These are phyloP conservation scores for Candida nanaspora DNA, from an alignment of 805 yeast species.

Conservation along the genomic window DNA sequence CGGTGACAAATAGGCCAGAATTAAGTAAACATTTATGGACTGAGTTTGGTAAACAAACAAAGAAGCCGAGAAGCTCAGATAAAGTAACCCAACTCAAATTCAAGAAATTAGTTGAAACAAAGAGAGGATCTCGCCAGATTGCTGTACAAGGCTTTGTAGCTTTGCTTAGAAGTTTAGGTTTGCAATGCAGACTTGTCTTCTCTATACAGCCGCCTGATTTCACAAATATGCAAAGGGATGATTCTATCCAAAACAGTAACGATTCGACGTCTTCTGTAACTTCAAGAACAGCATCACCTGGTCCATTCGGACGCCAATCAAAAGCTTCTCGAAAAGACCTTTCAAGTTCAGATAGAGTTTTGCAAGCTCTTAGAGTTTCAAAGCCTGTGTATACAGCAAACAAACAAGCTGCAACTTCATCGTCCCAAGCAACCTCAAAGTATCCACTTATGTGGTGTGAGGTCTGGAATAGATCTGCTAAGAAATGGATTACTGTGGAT, in stretches of 20 bases:
- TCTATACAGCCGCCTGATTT: constrained; percentile 91
- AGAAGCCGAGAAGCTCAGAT: constrained; percentile 6
- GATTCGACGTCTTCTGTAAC: neutral
- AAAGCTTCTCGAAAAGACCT: constrained; percentile 6
- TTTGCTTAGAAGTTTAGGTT: constrained; percentile 58
- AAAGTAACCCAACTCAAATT: constrained; percentile 36
- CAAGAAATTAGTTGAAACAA: constrained; percentile 30
- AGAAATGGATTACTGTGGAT: constrained; percentile 82
- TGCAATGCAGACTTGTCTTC: constrained; percentile 68
- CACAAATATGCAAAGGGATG: constrained; percentile 30
- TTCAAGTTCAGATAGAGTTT: constrained; percentile 20
- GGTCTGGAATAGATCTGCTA: constrained; percentile 73
- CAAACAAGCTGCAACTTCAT: constrained; percentile 3
- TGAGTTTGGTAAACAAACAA: constrained; percentile 26
- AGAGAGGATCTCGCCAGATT: constrained; percentile 67
- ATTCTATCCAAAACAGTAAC: constrained; percentile 14
- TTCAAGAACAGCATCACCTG: neutral
- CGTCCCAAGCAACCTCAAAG: constrained; percentile 5
- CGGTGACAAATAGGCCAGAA: constrained; percentile 33
- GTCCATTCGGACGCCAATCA: constrained; percentile 2
- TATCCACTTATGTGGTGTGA: constrained; percentile 91
- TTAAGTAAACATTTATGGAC: constrained; percentile 40
- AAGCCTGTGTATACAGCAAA: constrained; percentile 4
- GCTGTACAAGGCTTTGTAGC: constrained; percentile 87
- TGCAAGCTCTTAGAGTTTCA: constrained; percentile 19